Evolutionary conservation across 352 stramenopile genomes (phyloP).

Genomic region (Chrysophaeum taylorii): DNA sequence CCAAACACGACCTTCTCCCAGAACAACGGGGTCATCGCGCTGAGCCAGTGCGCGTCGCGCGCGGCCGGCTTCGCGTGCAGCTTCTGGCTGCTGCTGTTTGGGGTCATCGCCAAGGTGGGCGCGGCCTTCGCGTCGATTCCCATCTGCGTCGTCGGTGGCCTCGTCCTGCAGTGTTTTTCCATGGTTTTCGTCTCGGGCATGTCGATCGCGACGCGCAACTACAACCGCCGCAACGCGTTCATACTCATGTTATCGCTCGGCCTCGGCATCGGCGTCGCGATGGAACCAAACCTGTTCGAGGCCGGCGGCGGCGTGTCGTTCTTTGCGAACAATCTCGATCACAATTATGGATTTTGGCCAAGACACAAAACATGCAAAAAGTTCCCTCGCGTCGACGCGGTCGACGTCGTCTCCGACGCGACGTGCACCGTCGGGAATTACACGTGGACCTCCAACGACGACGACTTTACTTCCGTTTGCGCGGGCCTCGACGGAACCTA

Average conservation of each 20-base stretch:
- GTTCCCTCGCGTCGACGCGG: neutral
- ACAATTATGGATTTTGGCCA: slow-evolving; percentile 4
- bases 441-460: neutral
- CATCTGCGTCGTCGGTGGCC: slow-evolving; percentile 47
- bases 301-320: neutral
- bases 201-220: neutral
- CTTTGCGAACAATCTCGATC: neutral
- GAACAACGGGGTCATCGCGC: slow-evolving; percentile 51
- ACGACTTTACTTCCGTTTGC: neutral
- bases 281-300: slow-evolving; percentile 7
- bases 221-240: slow-evolving; percentile 1
- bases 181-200: slow-evolving; percentile 48
- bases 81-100: slow-evolving; percentile 48
- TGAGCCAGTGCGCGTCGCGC: slow-evolving; percentile 48
- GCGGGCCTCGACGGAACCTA: neutral
- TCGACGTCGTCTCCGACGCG: neutral
- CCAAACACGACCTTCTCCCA: slow-evolving; percentile 54
- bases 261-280: slow-evolving; percentile 6
- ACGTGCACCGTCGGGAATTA: neutral
- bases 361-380: neutral
- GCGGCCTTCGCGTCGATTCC: slow-evolving; percentile 49
- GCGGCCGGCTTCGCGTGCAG: slow-evolving; percentile 38
- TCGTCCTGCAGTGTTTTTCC: slow-evolving; percentile 50
- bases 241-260: slow-evolving; percentile 9
- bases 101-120: slow-evolving; percentile 45